Percentiles rank a stretch among this genome's conserved stretches.
Evolutionary conservation across 2,329 filamentous ascomycete genomes (phyloP).

Genomic region (Zasmidium angulare): DNA sequence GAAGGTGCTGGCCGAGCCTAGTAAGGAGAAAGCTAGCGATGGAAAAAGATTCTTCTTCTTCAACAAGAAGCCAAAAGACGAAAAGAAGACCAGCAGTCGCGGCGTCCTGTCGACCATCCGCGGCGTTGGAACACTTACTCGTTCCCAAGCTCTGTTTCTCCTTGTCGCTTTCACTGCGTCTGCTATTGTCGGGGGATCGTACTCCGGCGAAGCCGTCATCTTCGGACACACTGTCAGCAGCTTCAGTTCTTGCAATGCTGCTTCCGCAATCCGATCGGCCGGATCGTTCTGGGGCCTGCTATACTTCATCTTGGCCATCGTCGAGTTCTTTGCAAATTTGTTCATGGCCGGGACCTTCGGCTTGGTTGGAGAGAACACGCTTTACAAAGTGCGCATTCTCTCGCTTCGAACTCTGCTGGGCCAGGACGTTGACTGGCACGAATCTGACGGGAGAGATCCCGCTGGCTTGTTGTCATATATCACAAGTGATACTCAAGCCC

Average conservation of each 20-base stretch:
- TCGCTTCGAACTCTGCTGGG: conserved; percentile 65
- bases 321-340: conserved; percentile 63
- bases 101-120: conserved; percentile 13
- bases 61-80: background rate
- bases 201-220: conserved; percentile 58
- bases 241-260: conserved; percentile 55
- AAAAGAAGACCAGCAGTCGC: conserved; percentile 7
- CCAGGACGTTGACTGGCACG: conserved; percentile 70
- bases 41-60: background rate
- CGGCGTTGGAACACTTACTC: conserved; percentile 14
- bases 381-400: conserved; percentile 63
- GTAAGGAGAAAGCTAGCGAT: background rate
- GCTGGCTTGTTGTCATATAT: conserved; percentile 65
- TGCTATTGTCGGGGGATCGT: conserved; percentile 47
- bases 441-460: conserved; percentile 62
- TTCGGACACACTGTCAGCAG: conserved; percentile 62
- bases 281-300: conserved; percentile 60
- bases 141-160: conserved; percentile 12
- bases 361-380: conserved; percentile 61
- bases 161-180: conserved; percentile 34
- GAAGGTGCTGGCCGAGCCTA: background rate
- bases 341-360: conserved; percentile 60
- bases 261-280: conserved; percentile 52
- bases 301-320: conserved; percentile 60
- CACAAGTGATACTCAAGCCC: conserved; percentile 65